A percentile compares a stretch with the other conserved stretches of the same genome.
phyloP scores from a whole-genome alignment of 805 yeast species.

The Zygosaccharomyces bailii region DNA sequence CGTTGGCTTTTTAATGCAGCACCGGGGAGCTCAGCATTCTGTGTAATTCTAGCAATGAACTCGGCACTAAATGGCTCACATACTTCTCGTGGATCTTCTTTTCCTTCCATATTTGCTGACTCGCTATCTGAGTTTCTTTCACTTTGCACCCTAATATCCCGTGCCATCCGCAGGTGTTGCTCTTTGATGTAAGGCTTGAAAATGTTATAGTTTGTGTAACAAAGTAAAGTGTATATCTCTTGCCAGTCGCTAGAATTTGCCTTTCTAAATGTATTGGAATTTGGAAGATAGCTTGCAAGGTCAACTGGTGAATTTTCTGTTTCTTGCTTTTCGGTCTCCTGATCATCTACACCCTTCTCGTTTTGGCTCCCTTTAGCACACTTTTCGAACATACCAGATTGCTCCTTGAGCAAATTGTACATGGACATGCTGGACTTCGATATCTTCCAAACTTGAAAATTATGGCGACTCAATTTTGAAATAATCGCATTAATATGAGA shows the following conservation, averaged over 20 bases:
- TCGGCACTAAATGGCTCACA: not conserved
- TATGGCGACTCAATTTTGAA: constrained; percentile 47
- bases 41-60: not conserved
- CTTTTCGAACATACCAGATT: too few species aligned
- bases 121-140: too few species aligned
- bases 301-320: constrained; percentile 1
- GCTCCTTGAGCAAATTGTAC: constrained; percentile 35
- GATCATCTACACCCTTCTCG: not conserved
- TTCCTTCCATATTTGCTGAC: too few species aligned
- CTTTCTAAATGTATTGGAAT: constrained; percentile 21
- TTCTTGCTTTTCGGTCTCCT: not conserved
- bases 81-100: not conserved
- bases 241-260: constrained; percentile 24
- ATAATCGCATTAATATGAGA: constrained; percentile 36
- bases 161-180: constrained; percentile 11
- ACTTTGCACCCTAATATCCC: constrained; percentile 2
- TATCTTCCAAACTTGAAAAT: constrained; percentile 64
- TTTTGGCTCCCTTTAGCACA: not conserved
- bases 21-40: not conserved
- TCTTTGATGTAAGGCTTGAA: constrained; percentile 10
- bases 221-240: constrained; percentile 19
- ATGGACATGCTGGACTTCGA: constrained; percentile 48
- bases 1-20: not conserved
- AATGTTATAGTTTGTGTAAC: constrained; percentile 16
- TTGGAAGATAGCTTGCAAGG: constrained; percentile 27